Conservation (phyloP, 2,329 filamentous ascomycete genomes). For the Scortechinia acanthostroma region DNA sequence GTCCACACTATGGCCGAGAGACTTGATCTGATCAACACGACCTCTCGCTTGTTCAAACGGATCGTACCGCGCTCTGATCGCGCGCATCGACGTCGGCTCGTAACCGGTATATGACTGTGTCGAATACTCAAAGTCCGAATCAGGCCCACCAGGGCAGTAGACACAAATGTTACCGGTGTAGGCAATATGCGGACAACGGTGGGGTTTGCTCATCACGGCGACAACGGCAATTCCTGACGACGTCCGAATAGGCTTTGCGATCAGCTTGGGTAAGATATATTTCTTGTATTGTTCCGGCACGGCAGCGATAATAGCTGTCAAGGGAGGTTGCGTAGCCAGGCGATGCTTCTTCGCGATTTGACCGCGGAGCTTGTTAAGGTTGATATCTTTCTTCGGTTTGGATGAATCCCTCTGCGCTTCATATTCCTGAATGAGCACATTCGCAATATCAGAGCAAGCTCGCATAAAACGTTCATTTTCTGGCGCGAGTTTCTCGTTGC, state of each 20-base stretch:
- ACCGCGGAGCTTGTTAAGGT: conserved; percentile 80
- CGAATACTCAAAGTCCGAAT: conserved; percentile 98
- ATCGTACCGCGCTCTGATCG: conserved; percentile 92
- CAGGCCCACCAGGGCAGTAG: conserved; percentile 93
- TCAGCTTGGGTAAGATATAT: conserved; percentile 90
- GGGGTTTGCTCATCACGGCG: conserved; percentile 98
- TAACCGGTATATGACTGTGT: conserved; percentile 98
- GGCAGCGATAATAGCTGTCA: conserved; percentile 94
- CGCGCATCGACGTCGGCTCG: conserved; percentile 96
- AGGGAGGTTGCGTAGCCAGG: conserved; percentile 76
- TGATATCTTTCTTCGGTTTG: conserved; percentile 75
- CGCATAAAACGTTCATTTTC: conserved; percentile 92
- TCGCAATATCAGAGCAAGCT: conserved; percentile 92
- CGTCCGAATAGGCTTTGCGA: conserved; percentile 92
- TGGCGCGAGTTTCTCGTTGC: conserved; percentile 67
- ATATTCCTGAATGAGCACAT: conserved; percentile 87
- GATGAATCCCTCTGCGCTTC: conserved; percentile 71
- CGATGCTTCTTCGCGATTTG: conserved; percentile 90
- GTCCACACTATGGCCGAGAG: conserved; percentile 90
- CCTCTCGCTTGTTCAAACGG: conserved; percentile 95
- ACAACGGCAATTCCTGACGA: conserved; percentile 96
- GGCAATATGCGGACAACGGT: conserved; percentile 92
- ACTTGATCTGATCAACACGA: conserved; percentile 92
- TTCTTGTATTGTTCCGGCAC: conserved; percentile 99
- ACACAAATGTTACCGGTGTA: conserved; percentile 99